phyloP scores from a whole-genome alignment of 2,329 filamentous ascomycete genomes.

The Fusarium camptoceras region DNA sequence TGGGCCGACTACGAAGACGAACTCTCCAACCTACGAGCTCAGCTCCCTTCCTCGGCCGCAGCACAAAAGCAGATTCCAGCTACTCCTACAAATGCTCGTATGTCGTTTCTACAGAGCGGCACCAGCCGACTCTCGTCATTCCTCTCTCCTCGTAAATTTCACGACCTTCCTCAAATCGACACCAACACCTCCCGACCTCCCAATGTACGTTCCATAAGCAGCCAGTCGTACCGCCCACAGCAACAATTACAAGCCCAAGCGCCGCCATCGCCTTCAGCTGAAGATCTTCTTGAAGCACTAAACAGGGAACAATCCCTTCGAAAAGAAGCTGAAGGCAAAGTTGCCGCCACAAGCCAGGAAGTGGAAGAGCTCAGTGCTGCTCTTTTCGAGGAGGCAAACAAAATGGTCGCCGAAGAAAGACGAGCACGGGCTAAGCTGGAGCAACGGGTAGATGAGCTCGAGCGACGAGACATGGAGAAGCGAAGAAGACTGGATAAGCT shows the following conservation, averaged over 20 bases:
- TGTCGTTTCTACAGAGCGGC: constrained; percentile 61
- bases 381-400: constrained; percentile 85
- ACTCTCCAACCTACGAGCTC: constrained; percentile 68
- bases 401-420: constrained; percentile 85
- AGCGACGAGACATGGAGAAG: constrained; percentile 78
- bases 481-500: constrained; percentile 74
- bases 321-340: constrained; percentile 74
- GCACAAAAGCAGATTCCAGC: constrained; percentile 38
- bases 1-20: constrained; percentile 87
- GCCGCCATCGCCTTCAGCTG: constrained; percentile 48
- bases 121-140: constrained; percentile 60
- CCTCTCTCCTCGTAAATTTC: constrained; percentile 61
- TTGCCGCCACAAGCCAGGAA: constrained; percentile 74
- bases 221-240: constrained; percentile 27
- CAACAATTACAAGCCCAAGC: constrained; percentile 11
- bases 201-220: constrained; percentile 34
- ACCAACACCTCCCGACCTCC: constrained; percentile 28
- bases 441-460: constrained; percentile 75
- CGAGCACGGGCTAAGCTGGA: constrained; percentile 77
- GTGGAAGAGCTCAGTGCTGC: constrained; percentile 81
- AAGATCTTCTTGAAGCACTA: constrained; percentile 72
- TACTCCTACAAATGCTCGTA: constrained; percentile 47
- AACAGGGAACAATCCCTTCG: constrained; percentile 75
- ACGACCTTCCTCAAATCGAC: constrained; percentile 45
- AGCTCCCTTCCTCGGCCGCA: constrained; percentile 43